A percentile compares a stretch with the other conserved stretches of the same genome.
phyloP scores from a whole-genome alignment of 2,329 filamentous ascomycete species.

The Pyrenophora graminea region DNA sequence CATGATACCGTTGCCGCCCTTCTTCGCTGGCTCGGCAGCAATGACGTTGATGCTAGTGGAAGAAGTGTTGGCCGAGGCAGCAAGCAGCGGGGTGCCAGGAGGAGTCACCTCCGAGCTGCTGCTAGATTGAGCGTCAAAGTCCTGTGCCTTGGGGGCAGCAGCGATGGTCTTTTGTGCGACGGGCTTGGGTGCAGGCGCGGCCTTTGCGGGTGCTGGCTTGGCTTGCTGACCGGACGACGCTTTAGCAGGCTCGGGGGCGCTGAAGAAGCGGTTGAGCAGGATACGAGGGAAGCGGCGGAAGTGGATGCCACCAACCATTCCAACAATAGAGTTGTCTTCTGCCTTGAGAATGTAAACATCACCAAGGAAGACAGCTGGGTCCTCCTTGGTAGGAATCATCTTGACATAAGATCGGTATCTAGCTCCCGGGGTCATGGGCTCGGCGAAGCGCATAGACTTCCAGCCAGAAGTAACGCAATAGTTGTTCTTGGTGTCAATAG shows the following conservation, averaged over 20 bases:
- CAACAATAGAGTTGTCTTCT: slow-evolving; percentile 35
- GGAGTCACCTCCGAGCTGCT: not conserved
- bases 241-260: slow-evolving; percentile 15
- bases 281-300: slow-evolving; percentile 29
- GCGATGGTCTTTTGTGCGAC: not conserved
- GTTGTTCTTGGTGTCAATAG: slow-evolving; percentile 19
- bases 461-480: slow-evolving; percentile 32
- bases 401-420: slow-evolving; percentile 30
- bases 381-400: slow-evolving; percentile 28
- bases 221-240: not conserved
- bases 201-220: not conserved
- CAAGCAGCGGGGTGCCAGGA: not conserved
- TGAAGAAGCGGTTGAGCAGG: slow-evolving; percentile 29
- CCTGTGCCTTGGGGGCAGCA: not conserved
- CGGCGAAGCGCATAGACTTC: slow-evolving; percentile 27
- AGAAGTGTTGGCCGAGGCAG: not conserved
- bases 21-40: not conserved
- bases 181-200: not conserved
- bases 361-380: slow-evolving; percentile 42
- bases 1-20: slow-evolving; percentile 2
- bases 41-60: slow-evolving; percentile 4
- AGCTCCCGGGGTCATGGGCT: slow-evolving; percentile 13
- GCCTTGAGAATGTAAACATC: slow-evolving; percentile 48
- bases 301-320: slow-evolving; percentile 35
- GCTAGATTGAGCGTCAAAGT: no score